Percentiles rank a stretch among this genome's conserved stretches.
phyloP scores from a whole-genome alignment of 2,329 filamentous ascomycete species.

The Beauveria sp. region DNA sequence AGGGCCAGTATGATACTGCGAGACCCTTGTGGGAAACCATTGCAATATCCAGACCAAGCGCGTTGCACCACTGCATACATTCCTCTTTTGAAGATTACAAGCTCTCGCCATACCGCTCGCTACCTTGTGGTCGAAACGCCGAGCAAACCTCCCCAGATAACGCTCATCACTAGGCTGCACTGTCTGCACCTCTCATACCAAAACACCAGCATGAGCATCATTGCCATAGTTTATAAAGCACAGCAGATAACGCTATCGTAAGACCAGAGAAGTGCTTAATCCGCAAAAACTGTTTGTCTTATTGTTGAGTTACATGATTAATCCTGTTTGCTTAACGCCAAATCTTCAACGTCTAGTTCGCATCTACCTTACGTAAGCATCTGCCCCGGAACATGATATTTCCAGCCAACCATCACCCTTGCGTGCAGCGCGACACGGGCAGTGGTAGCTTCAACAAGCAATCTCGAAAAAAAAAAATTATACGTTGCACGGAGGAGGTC shows the following conservation, averaged over 20 bases:
- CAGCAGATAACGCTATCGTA: no score
- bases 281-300: no score
- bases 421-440: constrained; percentile 11
- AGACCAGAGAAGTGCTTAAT: no score
- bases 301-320: no score
- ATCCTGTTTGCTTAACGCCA: no score
- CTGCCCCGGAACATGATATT: constrained; percentile 12
- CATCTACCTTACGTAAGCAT: constrained; percentile 10
- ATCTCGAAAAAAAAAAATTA: constrained; percentile 7
- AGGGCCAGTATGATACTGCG: not conserved
- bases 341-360: not conserved
- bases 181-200: no score
- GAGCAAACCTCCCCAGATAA: not conserved
- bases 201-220: no score
- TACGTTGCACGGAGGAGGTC: constrained; percentile 9
- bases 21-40: not conserved
- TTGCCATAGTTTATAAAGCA: no score
- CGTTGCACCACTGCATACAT: not conserved
- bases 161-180: not conserved
- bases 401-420: constrained; percentile 8
- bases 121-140: not conserved
- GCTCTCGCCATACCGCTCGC: not conserved
- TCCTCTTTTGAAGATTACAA: not conserved
- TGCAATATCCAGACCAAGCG: not conserved
- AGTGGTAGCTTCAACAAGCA: not conserved